Conservation (phyloP, 1,284 basidiomycete genomes). For the Cutaneotrichosporon sp. region DNA sequence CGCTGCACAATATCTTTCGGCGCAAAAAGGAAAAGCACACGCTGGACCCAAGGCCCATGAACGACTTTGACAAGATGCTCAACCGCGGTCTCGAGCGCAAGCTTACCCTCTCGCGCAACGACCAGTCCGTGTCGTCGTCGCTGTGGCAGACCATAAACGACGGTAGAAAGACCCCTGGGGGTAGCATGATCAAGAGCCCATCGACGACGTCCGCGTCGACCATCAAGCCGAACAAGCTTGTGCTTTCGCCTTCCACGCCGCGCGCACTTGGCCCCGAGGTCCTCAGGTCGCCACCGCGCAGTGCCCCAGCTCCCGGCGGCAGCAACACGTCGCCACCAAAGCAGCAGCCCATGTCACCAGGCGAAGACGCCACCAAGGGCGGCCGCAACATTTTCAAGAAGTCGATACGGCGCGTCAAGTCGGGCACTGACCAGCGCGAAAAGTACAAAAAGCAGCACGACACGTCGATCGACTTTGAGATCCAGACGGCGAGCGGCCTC, state of each 20-base stretch:
- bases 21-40: conserved; percentile 51
- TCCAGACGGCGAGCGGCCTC: conserved; percentile 36
- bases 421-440: conserved; percentile 26
- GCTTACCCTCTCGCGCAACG: conserved; percentile 23
- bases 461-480: conserved; percentile 42
- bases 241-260: conserved; percentile 5
- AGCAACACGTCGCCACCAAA: too few relatives aligned
- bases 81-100: conserved; percentile 25
- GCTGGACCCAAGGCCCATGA: conserved; percentile 56
- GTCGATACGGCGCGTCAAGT: conserved; percentile 27
- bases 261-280: conserved; percentile 55
- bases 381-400: conserved; percentile 26
- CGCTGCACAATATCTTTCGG: conserved; percentile 45
- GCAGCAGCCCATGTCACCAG: too few relatives aligned
- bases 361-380: neutral
- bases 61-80: conserved; percentile 71
- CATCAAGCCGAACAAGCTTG: neutral
- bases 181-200: conserved; percentile 9
- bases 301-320: neutral
- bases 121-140: conserved; percentile 18
- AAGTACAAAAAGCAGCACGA: conserved; percentile 46
- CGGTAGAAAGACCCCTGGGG: neutral
- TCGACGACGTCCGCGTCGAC: neutral
- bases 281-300: neutral
- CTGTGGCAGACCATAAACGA: conserved; percentile 29